Percentiles rank a stretch among this genome's conserved stretches.
phyloP scores from a whole-genome alignment of 164 flowering plant genomes.

The Magnolia changhungtana region DNA sequence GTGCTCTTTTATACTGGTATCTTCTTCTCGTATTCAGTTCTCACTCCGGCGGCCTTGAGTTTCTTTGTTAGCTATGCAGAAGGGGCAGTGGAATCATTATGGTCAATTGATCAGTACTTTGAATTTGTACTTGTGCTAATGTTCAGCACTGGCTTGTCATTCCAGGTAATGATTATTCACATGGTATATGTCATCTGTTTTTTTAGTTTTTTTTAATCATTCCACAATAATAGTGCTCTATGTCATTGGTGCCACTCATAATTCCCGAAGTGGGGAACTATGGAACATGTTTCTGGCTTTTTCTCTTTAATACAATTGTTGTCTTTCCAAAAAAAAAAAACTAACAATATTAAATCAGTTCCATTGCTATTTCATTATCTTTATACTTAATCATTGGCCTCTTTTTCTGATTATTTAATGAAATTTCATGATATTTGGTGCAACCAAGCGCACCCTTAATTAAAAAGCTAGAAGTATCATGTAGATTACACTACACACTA shows the following conservation, averaged over 20 bases:
- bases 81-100: constrained; percentile 93
- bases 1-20: constrained; percentile 91
- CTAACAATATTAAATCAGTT: too few relatives aligned
- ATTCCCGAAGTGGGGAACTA: background rate
- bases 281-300: background rate
- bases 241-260: background rate
- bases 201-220: background rate
- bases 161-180: constrained; percentile 57
- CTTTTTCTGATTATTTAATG: too few relatives aligned
- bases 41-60: constrained; percentile 94
- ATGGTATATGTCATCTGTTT: background rate
- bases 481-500: too few relatives aligned
- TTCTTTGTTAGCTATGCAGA: constrained; percentile 94
- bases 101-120: constrained; percentile 98
- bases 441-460: too few relatives aligned
- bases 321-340: too few relatives aligned
- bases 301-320: too few relatives aligned
- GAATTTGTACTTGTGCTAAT: constrained; percentile 94
- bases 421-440: too few relatives aligned
- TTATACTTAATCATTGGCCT: too few relatives aligned
- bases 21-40: constrained; percentile 71
- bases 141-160: constrained; percentile 97
- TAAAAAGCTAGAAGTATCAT: too few relatives aligned
- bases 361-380: too few relatives aligned
- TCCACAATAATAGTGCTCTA: background rate